Evolutionary conservation across 495 filamentous ascomycete species (phyloP), one percentile per base, ranked within the genome.

Genomic region (Aspergillus nanangensis): DNA sequence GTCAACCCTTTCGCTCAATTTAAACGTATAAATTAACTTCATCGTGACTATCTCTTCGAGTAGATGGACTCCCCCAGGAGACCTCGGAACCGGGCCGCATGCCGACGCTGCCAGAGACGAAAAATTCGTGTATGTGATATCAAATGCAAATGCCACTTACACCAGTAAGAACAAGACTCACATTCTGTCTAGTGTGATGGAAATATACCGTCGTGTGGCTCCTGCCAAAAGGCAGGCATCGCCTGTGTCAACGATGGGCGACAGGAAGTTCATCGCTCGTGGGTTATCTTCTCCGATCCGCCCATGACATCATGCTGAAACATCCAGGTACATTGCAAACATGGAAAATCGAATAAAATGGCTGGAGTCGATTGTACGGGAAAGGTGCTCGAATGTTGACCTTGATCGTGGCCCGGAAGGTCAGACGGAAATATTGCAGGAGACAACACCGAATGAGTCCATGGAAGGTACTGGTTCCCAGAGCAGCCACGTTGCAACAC

Each of bases 191-290:
- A 65, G 61, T 65, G 59, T 33, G 61, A 65, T 45, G 62, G 60
- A 23, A 50, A 51, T 31, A 15, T 47, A 5, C 62, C 64, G 13
- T 51, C 56, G 5, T 73, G 70, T 44, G 51, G 62, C 5, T 60
- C 64, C 2, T 75, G 71, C 37, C 55, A 53, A 25, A 75, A 70
- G 44, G 62, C 61, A 1, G 61, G 61, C 34, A 54, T 64, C 8
- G 31, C 57, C 14, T 75, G 71, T 45, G 50, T 71, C 19, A 70
- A 67, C 50, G 69, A 71, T 44, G 70, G 67, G 4, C 72, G 61
- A 41, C 65, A 66, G 39, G 59, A 70, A 19, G 67, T 70, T 13
- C 66, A 62, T 38, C 58, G 63, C 25, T 56, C 62, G 64, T 66
- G 27, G 54, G 65, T 55, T 4, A 11, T n/a, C 23, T 7, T 8